phyloP scores from a whole-genome alignment of 345 rosid genomes.

The Firmiana major region DNA sequence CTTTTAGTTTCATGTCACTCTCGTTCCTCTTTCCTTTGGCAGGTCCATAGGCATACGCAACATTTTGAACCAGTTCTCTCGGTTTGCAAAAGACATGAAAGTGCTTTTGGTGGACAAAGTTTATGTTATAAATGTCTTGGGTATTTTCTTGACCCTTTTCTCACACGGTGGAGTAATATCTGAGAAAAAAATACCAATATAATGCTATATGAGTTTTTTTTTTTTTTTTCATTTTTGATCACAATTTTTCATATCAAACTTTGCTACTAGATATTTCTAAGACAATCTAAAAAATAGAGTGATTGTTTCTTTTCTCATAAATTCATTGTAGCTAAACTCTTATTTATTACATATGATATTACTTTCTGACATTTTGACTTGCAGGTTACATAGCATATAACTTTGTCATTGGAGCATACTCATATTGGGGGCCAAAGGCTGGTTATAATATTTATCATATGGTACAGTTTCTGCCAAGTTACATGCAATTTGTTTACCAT shows the following conservation, averaged over 20 bases:
- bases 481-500: background rate
- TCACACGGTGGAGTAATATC: background rate
- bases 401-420: conserved; percentile 94
- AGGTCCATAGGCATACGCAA: conserved; percentile 35
- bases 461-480: conserved; percentile 36
- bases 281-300: background rate
- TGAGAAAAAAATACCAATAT: background rate
- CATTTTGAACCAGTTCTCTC: conserved; percentile 38
- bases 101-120: conserved; percentile 66
- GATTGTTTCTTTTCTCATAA: background rate
- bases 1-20: background rate
- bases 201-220: background rate
- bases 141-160: conserved; percentile 31
- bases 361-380: conserved; percentile 6
- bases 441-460: conserved; percentile 87
- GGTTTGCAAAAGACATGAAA: conserved; percentile 68
- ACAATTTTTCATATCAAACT: background rate
- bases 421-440: conserved; percentile 99
- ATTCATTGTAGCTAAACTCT: background rate
- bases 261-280: background rate
- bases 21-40: conserved; percentile 18
- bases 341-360: background rate
- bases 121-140: conserved; percentile 77
- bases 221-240: background rate
- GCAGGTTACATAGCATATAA: conserved; percentile 83